Percentiles rank a stretch among this genome's conserved stretches.
These are phyloP conservation scores for Cicer bijugum DNA, from an alignment of 306 rosid genomes.

Conservation along the genomic window DNA sequence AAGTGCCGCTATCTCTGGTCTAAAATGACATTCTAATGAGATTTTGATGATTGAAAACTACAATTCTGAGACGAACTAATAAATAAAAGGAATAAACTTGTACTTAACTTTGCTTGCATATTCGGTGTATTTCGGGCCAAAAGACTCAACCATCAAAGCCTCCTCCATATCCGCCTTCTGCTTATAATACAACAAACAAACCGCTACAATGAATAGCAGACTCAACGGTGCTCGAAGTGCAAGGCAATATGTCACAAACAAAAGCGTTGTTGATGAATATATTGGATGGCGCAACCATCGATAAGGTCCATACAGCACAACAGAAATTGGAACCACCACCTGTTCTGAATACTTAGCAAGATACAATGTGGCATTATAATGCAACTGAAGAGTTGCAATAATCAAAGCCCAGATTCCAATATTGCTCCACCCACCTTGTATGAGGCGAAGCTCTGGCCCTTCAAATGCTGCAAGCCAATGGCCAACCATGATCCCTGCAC, in stretches of 20 bases:
- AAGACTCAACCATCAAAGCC: conserved; percentile 88
- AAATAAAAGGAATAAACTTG: conserved; percentile 86
- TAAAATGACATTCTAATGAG: conserved; percentile 33
- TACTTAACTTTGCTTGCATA: conserved; percentile 77
- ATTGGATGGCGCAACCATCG: conserved; percentile 93
- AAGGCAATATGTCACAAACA: conserved; percentile 68
- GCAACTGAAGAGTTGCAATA: conserved; percentile 66
- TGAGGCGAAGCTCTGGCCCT: conserved; percentile 85
- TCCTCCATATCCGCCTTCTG: conserved; percentile 89
- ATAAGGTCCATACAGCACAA: conserved; percentile 94
- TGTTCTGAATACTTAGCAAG: conserved; percentile 90
- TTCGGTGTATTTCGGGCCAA: conserved; percentile 69
- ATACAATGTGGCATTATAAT: conserved; percentile 81
- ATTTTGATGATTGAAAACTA: conserved; percentile 42
- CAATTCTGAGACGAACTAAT: conserved; percentile 52
- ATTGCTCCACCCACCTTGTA: conserved; percentile 76
- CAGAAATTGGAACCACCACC: conserved; percentile 85
- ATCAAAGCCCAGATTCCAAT: conserved; percentile 74
- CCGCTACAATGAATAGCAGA: conserved; percentile 62
- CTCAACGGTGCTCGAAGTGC: conserved; percentile 87
- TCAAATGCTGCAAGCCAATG: conserved; percentile 97
- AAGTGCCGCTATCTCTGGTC: conserved; percentile 41
- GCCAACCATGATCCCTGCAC: conserved; percentile 66
- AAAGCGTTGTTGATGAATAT: conserved; percentile 76
- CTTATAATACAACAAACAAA: conserved; percentile 74